A percentile compares a stretch with the other conserved stretches of the same genome.
phyloP scores from a whole-genome alignment of 2,329 filamentous ascomycete genomes.

The Alternaria brassicicola region DNA sequence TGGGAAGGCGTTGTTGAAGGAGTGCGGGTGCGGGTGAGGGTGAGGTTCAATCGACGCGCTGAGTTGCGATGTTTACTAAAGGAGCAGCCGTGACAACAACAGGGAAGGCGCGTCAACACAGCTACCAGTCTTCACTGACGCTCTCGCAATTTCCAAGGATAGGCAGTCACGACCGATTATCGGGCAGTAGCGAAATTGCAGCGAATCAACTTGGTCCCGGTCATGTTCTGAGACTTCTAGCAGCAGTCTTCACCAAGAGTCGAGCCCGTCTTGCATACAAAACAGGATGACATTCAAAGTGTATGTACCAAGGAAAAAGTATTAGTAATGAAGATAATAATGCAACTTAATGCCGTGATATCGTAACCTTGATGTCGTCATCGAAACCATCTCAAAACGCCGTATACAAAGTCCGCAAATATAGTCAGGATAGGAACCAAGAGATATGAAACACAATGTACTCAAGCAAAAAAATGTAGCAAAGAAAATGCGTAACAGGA shows the following conservation, averaged over 20 bases:
- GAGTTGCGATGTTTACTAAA: not conserved
- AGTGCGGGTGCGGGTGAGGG: not conserved
- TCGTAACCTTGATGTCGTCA: constrained; percentile 3
- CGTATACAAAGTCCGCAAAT: not conserved
- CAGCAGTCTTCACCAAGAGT: not conserved
- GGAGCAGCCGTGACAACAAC: constrained; percentile 1
- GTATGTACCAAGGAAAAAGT: not conserved
- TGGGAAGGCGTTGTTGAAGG: not conserved
- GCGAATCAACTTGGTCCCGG: not conserved
- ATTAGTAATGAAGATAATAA: not conserved
- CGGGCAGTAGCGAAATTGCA: not conserved
- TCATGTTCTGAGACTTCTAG: not conserved
- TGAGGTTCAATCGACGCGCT: not conserved
- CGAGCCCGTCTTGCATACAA: not conserved
- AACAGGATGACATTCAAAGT: not conserved
- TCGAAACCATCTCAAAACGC: not conserved
- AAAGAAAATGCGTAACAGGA: not conserved
- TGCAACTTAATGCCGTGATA: not conserved
- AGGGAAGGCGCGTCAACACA: not conserved
- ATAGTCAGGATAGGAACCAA: not conserved
- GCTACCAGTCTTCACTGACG: not conserved
- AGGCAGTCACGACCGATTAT: not conserved
- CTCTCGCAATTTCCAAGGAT: not conserved
- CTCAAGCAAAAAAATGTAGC: not conserved
- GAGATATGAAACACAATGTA: not conserved